These are phyloP conservation scores for Penicillium expansum DNA, from an alignment of 2,329 filamentous ascomycete species.

Conservation along the genomic window DNA sequence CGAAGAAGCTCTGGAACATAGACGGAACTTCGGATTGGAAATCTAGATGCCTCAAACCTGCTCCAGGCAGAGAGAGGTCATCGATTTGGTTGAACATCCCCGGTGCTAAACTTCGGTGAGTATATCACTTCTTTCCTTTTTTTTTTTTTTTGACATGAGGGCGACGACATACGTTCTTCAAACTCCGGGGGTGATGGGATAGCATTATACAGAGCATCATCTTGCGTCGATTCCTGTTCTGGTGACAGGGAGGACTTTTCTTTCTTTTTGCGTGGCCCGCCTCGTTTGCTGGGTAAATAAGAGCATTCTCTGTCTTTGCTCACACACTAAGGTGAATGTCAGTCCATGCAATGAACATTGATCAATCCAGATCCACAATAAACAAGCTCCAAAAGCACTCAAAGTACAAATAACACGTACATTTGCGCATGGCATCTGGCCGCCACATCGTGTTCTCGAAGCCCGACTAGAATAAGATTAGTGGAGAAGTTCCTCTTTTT, in stretches of 20 bases:
- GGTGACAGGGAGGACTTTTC: constrained; percentile 24
- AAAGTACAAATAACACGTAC: constrained; percentile 30
- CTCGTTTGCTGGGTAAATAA: constrained; percentile 45
- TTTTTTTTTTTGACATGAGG: background rate
- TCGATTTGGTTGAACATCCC: constrained; percentile 43
- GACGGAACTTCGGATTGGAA: constrained; percentile 37
- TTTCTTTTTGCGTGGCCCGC: constrained; percentile 45
- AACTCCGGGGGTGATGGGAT: constrained; percentile 27
- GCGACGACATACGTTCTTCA: constrained; percentile 33
- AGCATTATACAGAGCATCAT: constrained; percentile 21
- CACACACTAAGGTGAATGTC: constrained; percentile 33
- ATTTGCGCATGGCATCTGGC: constrained; percentile 45
- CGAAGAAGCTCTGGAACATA: constrained; percentile 40
- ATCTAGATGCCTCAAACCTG: constrained; percentile 42
- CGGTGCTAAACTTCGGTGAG: constrained; percentile 28
- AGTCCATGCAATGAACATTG: background rate
- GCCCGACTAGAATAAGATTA: constrained; percentile 34
- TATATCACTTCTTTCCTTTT: background rate
- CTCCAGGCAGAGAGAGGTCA: constrained; percentile 40
- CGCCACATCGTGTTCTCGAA: constrained; percentile 45
- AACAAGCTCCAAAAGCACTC: background rate
- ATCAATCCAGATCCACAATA: background rate
- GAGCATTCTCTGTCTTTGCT: constrained; percentile 42
- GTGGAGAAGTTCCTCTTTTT: constrained; percentile 2
- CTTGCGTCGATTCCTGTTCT: constrained; percentile 20